Evolutionary conservation across 495 filamentous ascomycete genomes (phyloP).

Genomic region (Aspergillus wentii): DNA sequence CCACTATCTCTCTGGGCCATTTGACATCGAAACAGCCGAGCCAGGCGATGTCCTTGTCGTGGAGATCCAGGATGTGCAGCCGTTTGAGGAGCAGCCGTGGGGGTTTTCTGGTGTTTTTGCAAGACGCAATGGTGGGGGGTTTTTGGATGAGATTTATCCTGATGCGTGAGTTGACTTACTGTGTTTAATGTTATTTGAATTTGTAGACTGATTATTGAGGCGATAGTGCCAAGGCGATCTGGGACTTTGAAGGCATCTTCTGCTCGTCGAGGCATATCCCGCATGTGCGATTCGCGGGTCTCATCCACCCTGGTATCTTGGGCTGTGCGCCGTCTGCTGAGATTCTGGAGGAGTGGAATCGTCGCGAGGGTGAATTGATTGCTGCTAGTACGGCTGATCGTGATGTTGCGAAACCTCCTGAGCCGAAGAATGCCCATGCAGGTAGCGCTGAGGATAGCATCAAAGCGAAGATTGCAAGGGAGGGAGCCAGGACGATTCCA

Average conservation of each 20-base stretch:
- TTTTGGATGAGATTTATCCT: slow-evolving; percentile 86
- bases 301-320: slow-evolving; percentile 92
- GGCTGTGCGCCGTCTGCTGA: slow-evolving; percentile 79
- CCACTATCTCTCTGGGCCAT: slow-evolving; percentile 89
- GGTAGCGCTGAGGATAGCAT: slow-evolving; percentile 58
- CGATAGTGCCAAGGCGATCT: slow-evolving; percentile 82
- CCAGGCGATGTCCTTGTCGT: slow-evolving; percentile 85
- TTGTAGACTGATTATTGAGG: no score
- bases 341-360: slow-evolving; percentile 72
- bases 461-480: slow-evolving; percentile 70
- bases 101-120: slow-evolving; percentile 88
- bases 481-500: slow-evolving; percentile 87
- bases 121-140: slow-evolving; percentile 81
- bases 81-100: slow-evolving; percentile 83
- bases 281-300: slow-evolving; percentile 78
- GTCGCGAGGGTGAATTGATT: slow-evolving; percentile 74
- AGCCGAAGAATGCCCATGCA: slow-evolving; percentile 65
- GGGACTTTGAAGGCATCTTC: slow-evolving; percentile 96
- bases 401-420: slow-evolving; percentile 75
- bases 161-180: slow-evolving; percentile 57
- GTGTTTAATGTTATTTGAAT: no score
- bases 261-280: slow-evolving; percentile 90
- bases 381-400: slow-evolving; percentile 58
- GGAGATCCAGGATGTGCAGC: slow-evolving; percentile 95
- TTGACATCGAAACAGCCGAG: slow-evolving; percentile 80